These are phyloP conservation scores for Phytopythium litorale DNA, from an alignment of 352 stramenopile genomes.

Conservation along the genomic window DNA sequence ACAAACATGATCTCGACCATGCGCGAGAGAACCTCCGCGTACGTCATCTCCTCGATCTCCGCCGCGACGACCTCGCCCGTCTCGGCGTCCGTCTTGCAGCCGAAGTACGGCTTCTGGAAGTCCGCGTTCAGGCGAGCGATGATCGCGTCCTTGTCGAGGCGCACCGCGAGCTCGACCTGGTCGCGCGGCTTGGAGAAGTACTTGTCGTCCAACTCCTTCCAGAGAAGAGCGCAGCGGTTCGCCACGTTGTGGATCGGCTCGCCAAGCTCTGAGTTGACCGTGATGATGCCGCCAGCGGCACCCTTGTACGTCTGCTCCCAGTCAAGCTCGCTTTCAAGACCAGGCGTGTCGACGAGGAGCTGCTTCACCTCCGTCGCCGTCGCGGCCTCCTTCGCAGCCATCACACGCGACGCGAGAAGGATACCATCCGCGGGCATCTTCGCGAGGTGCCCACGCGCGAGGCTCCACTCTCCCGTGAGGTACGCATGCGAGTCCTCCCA, in stretches of 20 bases:
- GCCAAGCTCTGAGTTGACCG: conserved; percentile 79
- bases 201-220: conserved; percentile 84
- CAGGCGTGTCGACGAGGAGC: conserved; percentile 74
- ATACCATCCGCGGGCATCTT: conserved; percentile 85
- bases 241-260: conserved; percentile 86
- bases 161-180: conserved; percentile 60
- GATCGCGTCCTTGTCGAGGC: conserved; percentile 71
- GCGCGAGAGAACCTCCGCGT: conserved; percentile 65
- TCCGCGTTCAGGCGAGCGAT: conserved; percentile 79
- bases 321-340: conserved; percentile 62
- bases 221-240: conserved; percentile 71
- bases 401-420: conserved; percentile 76
- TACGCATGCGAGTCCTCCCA: conserved; percentile 79
- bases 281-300: conserved; percentile 67
- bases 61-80: conserved; percentile 30
- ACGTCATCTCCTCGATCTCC: conserved; percentile 86
- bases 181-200: conserved; percentile 80
- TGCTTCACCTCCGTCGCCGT: conserved; percentile 82
- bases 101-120: conserved; percentile 91
- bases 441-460: conserved; percentile 33
- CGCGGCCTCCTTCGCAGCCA: conserved; percentile 86
- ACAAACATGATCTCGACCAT: conserved; percentile 84
- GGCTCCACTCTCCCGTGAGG: conserved; percentile 81
- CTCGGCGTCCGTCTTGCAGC: conserved; percentile 37
- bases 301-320: conserved; percentile 82